Evolutionary conservation across 164 flowering plant genomes (phyloP), one percentile per base, ranked within the genome.

Genomic region (Umbilicus rupestris): DNA sequence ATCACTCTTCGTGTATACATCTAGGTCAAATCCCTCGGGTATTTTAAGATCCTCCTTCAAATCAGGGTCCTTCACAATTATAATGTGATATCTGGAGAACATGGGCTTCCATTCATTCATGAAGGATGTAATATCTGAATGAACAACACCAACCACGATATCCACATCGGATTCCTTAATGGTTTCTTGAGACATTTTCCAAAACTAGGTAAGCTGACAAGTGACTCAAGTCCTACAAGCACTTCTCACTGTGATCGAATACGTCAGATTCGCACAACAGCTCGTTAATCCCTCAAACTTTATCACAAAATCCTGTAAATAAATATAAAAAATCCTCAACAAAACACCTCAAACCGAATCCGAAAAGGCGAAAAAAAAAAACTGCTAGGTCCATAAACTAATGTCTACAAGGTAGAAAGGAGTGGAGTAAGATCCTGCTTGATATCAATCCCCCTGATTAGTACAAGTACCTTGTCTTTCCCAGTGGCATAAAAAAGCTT

Each of bases 31-130:
- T 65, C 97, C 98, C 28, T 78, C 79, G 3, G 97, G 96, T 39
- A 93, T 79, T 60, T 81, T 67, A 63, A 93, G 92, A 28, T 87
- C 88, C 49, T 69, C 87, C 50, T 75, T 72, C 30, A 90, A 79
- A 41, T 85, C 94, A 66, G 93, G 95, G 59, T 92, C 96, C 70
- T 88, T 80, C 65, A 88, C 85, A 47, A 93, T 83, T 67, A 93
- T 88, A 65, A 93, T 70, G 79, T 93, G 96, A 73, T 75, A 90
- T 41, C 78, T 17, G 89, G 89, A 81, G 74, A 90, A 82, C 24
- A 90, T 20, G 4, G 83, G 74, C 52, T 81, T 78, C 97, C 97
- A 90, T 67, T 80, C 88, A 47, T 88, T 85, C 87, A 93, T 26
- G 74, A 90, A 93, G 42, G 87, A 74, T 26, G 92, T 84, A 30